phyloP scores from a whole-genome alignment of 2,329 filamentous ascomycete genomes.

The Verticillium longisporum region DNA sequence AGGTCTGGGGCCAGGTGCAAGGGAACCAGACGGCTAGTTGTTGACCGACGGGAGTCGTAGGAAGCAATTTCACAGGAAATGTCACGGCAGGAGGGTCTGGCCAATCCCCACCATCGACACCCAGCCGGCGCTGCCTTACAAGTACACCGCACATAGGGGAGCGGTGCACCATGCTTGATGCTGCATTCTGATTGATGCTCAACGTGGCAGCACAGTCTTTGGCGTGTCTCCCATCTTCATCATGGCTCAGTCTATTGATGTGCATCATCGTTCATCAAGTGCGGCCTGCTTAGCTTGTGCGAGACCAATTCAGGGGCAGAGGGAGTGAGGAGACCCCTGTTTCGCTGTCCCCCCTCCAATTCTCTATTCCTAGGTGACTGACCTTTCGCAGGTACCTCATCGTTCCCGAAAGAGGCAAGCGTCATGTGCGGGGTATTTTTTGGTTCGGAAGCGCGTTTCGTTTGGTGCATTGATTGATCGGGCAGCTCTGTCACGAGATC shows the following conservation, averaged over 20 bases:
- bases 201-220: too few relatives aligned
- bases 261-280: too few relatives aligned
- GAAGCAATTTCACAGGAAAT: slow-evolving; percentile 32
- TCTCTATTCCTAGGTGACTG: too few relatives aligned
- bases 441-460: background rate
- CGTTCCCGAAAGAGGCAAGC: background rate
- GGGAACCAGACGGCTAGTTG: background rate
- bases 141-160: too few relatives aligned
- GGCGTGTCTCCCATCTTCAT: too few relatives aligned
- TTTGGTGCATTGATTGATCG: background rate
- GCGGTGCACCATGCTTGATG: too few relatives aligned
- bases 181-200: too few relatives aligned
- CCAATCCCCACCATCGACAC: slow-evolving; percentile 12
- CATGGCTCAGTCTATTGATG: too few relatives aligned
- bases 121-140: too few relatives aligned
- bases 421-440: background rate
- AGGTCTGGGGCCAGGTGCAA: slow-evolving; percentile 9
- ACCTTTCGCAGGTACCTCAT: too few relatives aligned
- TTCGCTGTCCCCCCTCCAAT: background rate
- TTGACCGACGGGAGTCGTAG: slow-evolving; percentile 12
- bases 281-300: too few relatives aligned
- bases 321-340: background rate
- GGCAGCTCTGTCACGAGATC: background rate
- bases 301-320: slow-evolving; percentile 15
- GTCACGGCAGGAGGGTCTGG: slow-evolving; percentile 20